Conservation (phyloP, 2,329 filamentous ascomycete genomes). For the Monilinia aucupariae region DNA sequence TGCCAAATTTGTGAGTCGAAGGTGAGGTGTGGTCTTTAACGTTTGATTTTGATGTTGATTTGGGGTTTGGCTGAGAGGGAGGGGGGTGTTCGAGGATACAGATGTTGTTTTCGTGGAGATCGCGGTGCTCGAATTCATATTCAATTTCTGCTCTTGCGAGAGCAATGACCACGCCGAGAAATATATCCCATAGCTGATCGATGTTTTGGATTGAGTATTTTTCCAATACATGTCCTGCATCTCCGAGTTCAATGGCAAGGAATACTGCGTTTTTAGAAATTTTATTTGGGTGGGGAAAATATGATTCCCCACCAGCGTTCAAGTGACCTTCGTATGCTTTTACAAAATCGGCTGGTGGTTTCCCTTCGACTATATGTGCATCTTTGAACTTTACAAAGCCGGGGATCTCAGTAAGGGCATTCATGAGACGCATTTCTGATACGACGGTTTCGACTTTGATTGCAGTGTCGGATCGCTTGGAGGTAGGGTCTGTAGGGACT, state of each 20-base stretch:
- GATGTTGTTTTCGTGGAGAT: constrained; percentile 61
- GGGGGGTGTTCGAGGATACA: constrained; percentile 42
- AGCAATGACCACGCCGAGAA: constrained; percentile 55
- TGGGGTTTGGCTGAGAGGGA: neutral
- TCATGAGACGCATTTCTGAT: constrained; percentile 58
- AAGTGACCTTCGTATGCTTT: constrained; percentile 42
- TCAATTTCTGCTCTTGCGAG: constrained; percentile 54
- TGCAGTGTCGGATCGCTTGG: constrained; percentile 23
- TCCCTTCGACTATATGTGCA: constrained; percentile 54
- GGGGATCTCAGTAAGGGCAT: constrained; percentile 58
- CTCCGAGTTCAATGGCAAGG: constrained; percentile 57
- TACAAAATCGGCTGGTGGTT: constrained; percentile 47
- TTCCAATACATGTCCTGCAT: constrained; percentile 56
- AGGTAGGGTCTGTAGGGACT: constrained; percentile 22
- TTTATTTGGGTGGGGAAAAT: constrained; percentile 56
- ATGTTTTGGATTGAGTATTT: constrained; percentile 47
- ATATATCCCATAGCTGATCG: constrained; percentile 57
- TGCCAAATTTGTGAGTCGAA: constrained; percentile 44
- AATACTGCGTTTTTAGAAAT: constrained; percentile 55
- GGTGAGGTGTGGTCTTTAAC: neutral
- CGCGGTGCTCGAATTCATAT: constrained; percentile 59
- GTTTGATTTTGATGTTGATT: neutral
- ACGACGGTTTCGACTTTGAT: constrained; percentile 43
- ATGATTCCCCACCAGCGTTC: constrained; percentile 39
- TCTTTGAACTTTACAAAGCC: constrained; percentile 64